phyloP scores from a whole-genome alignment of 2,329 filamentous ascomycete species.

The Pseudogymnoascus sp. region DNA sequence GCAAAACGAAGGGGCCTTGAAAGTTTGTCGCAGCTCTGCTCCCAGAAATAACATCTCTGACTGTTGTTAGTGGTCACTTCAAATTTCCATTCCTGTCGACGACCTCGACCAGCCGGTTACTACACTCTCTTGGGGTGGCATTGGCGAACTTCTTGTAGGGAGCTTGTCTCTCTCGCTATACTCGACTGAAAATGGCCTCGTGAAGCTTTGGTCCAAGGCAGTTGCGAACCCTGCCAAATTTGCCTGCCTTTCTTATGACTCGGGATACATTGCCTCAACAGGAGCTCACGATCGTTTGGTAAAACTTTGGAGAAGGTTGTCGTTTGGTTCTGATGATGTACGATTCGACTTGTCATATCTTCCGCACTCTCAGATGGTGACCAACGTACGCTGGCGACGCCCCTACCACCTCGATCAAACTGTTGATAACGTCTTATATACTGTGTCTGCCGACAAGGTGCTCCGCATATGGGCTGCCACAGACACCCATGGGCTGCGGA shows the following conservation, averaged over 20 bases:
- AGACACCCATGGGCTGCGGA: constrained; percentile 63
- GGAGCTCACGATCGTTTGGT: constrained; percentile 73
- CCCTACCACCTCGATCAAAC: constrained; percentile 71
- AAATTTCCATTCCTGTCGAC: constrained; percentile 49
- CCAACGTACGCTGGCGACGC: constrained; percentile 76
- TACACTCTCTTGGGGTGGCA: constrained; percentile 77
- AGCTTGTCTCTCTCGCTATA: constrained; percentile 65
- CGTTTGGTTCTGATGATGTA: constrained; percentile 74
- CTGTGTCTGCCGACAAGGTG: constrained; percentile 72
- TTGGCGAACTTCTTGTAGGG: constrained; percentile 77
- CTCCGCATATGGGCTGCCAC: constrained; percentile 78
- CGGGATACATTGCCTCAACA: constrained; percentile 75
- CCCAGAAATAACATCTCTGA: constrained; percentile 18
- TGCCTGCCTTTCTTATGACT: constrained; percentile 78
- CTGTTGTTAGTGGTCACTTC: constrained; percentile 50
- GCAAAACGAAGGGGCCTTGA: constrained; percentile 61
- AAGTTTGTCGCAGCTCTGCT: constrained; percentile 45
- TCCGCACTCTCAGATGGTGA: constrained; percentile 74
- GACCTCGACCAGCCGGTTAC: constrained; percentile 38
- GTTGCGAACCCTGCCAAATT: constrained; percentile 68
- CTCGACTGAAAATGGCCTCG: constrained; percentile 40
- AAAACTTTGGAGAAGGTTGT: constrained; percentile 86
- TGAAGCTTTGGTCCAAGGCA: constrained; percentile 64
- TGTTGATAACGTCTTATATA: constrained; percentile 83
- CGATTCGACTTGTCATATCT: constrained; percentile 89